Evolutionary conservation across 768 basidiomycete genomes (phyloP).

Genomic region (Suillus variegatus): DNA sequence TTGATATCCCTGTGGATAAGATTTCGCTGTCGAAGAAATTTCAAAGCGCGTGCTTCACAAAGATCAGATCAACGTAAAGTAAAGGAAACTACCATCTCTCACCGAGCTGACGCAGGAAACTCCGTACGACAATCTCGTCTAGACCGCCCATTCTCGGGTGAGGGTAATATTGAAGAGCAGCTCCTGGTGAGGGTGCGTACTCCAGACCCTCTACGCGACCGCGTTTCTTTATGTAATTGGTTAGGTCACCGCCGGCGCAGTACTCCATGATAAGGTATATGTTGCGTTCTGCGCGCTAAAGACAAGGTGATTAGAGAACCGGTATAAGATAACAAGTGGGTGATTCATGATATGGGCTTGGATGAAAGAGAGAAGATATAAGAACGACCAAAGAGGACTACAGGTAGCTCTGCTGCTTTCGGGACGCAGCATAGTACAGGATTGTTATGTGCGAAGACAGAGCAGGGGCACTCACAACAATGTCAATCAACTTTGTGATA

Average conservation of each 20-base stretch:
- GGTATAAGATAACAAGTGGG: background rate
- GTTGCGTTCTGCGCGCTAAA: slow-evolving; percentile 69
- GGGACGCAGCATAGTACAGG: background rate
- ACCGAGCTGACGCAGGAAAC: slow-evolving; percentile 91
- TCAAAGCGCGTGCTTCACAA: slow-evolving; percentile 80
- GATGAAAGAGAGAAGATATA: background rate
- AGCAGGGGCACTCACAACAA: slow-evolving; percentile 61
- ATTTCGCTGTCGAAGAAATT: slow-evolving; percentile 85
- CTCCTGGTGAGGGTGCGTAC: slow-evolving; percentile 69
- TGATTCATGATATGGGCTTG: background rate
- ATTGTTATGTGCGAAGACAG: background rate
- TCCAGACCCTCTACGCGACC: slow-evolving; percentile 89
- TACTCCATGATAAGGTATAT: slow-evolving; percentile 98
- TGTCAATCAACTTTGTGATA: slow-evolving; percentile 90
- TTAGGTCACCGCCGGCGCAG: slow-evolving; percentile 94
- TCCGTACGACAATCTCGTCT: slow-evolving; percentile 86
- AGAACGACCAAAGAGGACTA: background rate
- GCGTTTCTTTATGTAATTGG: slow-evolving; percentile 97
- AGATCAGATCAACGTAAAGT: slow-evolving; percentile 1
- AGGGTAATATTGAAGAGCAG: slow-evolving; percentile 80
- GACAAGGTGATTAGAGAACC: slow-evolving; percentile 12
- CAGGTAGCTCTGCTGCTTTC: background rate
- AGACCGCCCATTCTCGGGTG: slow-evolving; percentile 92
- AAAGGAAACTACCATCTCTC: slow-evolving; percentile 23
- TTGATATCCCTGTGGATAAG: slow-evolving; percentile 98